Conservation (phyloP, 768 basidiomycete species). For the Candolleomyces eurysporus region DNA sequence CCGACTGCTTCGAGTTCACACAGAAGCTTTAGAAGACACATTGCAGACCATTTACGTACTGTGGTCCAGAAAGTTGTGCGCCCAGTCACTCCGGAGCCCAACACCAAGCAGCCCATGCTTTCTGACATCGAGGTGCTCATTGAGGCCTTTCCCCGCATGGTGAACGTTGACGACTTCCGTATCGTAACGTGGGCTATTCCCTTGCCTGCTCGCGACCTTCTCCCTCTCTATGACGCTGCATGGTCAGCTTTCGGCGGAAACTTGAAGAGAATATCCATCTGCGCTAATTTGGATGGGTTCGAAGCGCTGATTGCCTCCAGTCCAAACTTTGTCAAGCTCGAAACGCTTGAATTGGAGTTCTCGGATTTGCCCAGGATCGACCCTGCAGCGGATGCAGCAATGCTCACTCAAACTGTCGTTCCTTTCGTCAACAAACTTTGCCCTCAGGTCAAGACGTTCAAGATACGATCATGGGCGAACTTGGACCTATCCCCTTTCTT, state of each 20-base stretch:
- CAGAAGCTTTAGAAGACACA: neutral
- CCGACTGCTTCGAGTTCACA: neutral
- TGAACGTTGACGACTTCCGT: conserved; percentile 24
- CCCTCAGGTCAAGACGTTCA: conserved; percentile 31
- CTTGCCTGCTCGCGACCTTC: conserved; percentile 26
- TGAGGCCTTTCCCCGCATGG: conserved; percentile 21
- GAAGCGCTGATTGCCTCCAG: conserved; percentile 29
- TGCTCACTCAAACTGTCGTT: conserved; percentile 30
- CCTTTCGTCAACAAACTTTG: conserved; percentile 40
- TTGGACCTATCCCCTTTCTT: conserved; percentile 43
- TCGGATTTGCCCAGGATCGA: conserved; percentile 21
- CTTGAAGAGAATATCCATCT: conserved; percentile 32
- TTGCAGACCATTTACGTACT: conserved; percentile 5
- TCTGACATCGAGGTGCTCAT: conserved; percentile 25
- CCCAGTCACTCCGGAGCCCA: conserved; percentile 7
- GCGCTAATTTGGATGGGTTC: conserved; percentile 35
- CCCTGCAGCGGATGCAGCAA: conserved; percentile 17
- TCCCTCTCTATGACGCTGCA: conserved; percentile 31
- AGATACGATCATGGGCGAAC: conserved; percentile 39
- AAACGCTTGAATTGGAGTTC: conserved; percentile 39
- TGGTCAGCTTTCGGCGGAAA: conserved; percentile 40
- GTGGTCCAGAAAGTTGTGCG: conserved; percentile 13
- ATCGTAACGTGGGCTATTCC: conserved; percentile 38
- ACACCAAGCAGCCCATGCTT: conserved; percentile 7
- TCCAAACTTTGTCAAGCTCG: conserved; percentile 28